Evolutionary conservation across 2,329 filamentous ascomycete genomes (phyloP).

Genomic region (Cytospora chrysosperma): DNA sequence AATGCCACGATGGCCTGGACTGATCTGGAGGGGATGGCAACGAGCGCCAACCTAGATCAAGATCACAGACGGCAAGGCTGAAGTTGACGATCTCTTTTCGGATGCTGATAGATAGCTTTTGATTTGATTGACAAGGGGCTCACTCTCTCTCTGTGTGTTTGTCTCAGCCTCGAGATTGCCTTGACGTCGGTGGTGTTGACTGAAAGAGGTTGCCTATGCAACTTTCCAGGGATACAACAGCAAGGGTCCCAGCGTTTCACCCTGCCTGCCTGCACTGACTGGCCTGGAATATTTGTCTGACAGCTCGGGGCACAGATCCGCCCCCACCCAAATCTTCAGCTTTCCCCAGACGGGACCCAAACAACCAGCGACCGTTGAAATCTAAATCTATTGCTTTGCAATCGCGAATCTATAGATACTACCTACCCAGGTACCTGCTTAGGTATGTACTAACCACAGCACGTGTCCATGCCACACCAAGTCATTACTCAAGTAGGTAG

Average conservation of each 20-base stretch:
- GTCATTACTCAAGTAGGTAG: no score
- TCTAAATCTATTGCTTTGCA: no score
- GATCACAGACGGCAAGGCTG: slow-evolving; percentile 1
- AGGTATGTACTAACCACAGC: neutral
- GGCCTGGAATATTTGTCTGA: slow-evolving; percentile 12
- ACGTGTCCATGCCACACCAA: no score
- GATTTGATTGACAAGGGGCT: slow-evolving; percentile 1
- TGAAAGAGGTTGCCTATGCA: neutral
- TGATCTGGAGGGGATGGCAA: neutral
- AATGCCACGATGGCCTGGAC: neutral
- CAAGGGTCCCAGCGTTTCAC: slow-evolving; percentile 22
- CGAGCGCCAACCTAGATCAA: neutral
- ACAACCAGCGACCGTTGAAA: neutral
- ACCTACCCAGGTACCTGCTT: neutral
- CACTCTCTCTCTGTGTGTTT: no score
- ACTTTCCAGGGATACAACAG: slow-evolving; percentile 2
- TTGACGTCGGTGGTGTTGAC: slow-evolving; percentile 23
- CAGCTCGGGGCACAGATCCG: slow-evolving; percentile 19
- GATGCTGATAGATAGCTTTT: neutral
- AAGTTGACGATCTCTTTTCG: slow-evolving; percentile 1
- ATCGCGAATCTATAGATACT: neutral
- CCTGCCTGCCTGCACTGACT: neutral
- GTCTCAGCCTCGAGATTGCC: slow-evolving; percentile 20
- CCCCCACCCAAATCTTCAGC: slow-evolving; percentile 12
- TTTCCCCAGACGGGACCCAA: slow-evolving; percentile 8